Conservation (phyloP, 1,284 basidiomycete genomes). For the Pseudozyma tsukubaensis region DNA sequence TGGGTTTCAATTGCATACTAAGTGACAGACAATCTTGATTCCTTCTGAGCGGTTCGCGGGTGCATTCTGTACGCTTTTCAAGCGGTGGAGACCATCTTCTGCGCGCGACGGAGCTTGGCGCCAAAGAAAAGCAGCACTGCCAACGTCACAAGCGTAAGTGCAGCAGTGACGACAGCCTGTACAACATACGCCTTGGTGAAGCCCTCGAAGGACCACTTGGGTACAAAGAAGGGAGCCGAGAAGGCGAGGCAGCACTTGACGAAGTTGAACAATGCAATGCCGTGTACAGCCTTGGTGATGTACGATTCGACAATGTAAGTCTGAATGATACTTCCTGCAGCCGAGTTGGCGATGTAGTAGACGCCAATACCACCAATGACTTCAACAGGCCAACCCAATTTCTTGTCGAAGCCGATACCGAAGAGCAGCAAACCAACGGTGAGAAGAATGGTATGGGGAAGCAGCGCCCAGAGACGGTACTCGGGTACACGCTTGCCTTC, state of each 20-base stretch:
- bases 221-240: slow-evolving; percentile 67
- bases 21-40: background rate
- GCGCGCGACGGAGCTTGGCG: slow-evolving; percentile 33
- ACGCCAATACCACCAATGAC: slow-evolving; percentile 68
- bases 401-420: slow-evolving; percentile 61
- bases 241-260: slow-evolving; percentile 70
- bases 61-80: too few species aligned
- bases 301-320: slow-evolving; percentile 69
- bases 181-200: slow-evolving; percentile 59
- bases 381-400: slow-evolving; percentile 66
- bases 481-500: slow-evolving; percentile 66
- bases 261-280: slow-evolving; percentile 69
- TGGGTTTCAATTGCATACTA: background rate
- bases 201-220: slow-evolving; percentile 61
- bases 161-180: slow-evolving; percentile 64
- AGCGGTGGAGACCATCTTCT: slow-evolving; percentile 46
- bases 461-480: slow-evolving; percentile 67
- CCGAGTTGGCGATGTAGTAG: slow-evolving; percentile 58
- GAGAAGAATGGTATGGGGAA: slow-evolving; percentile 62
- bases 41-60: too few species aligned
- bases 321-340: slow-evolving; percentile 36
- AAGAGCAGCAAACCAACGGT: slow-evolving; percentile 63
- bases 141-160: slow-evolving; percentile 50
- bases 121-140: slow-evolving; percentile 52
- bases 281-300: slow-evolving; percentile 63